These are phyloP conservation scores for Gossypioides kirkii DNA, from an alignment of 345 rosid species.

Conservation along the genomic window DNA sequence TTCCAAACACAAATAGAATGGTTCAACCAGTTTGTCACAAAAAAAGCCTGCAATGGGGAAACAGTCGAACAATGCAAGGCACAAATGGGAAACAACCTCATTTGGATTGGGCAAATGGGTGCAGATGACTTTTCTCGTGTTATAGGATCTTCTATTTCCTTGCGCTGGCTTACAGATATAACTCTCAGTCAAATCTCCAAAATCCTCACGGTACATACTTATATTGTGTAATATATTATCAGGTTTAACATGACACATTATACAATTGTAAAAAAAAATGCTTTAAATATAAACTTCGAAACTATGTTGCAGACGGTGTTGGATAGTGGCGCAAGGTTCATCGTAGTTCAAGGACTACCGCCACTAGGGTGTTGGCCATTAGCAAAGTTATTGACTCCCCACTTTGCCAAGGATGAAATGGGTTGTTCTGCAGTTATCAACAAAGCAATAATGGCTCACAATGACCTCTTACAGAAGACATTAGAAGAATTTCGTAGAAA, in stretches of 20 bases:
- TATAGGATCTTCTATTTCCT: constrained; percentile 17
- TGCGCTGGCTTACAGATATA: constrained; percentile 17
- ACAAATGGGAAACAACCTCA: constrained; percentile 18
- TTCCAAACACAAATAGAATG: constrained; percentile 32
- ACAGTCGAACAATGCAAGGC: constrained; percentile 6
- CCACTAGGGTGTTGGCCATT: constrained; percentile 41
- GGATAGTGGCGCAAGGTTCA: constrained; percentile 36
- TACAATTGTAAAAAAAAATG: not conserved
- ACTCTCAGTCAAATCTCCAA: constrained; percentile 20
- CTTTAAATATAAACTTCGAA: not conserved
- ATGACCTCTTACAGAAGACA: constrained; percentile 31
- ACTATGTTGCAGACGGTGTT: constrained; percentile 23
- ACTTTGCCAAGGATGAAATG: constrained; percentile 19
- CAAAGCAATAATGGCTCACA: constrained; percentile 25
- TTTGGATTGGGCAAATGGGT: constrained; percentile 48
- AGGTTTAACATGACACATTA: too few species aligned
- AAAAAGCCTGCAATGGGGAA: constrained; percentile 13
- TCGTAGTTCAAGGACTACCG: constrained; percentile 47
- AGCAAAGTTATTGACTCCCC: constrained; percentile 5
- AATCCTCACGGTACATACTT: constrained; percentile 25
- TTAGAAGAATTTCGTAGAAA: constrained; percentile 17
- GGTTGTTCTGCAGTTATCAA: constrained; percentile 32
- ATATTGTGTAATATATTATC: not conserved
- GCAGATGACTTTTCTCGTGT: constrained; percentile 35
- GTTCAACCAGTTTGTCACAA: constrained; percentile 23